A percentile compares a stretch with the other conserved stretches of the same genome.
phyloP scores from a whole-genome alignment of 2,329 filamentous ascomycete genomes.

The Exophiala sp. region DNA sequence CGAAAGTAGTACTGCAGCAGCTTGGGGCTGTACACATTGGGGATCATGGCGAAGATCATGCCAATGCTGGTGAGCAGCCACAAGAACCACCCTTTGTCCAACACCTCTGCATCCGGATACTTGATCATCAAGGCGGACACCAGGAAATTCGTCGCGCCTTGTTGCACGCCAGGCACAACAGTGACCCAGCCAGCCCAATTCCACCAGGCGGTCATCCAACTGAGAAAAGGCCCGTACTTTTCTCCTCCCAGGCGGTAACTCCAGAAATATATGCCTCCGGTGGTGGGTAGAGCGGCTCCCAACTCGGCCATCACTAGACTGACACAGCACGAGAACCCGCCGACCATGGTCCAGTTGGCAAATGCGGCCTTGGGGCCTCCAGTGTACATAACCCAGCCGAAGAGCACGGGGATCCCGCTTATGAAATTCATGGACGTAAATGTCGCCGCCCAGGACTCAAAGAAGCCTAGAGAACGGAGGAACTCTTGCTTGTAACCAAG shows the following conservation, averaged over 20 bases:
- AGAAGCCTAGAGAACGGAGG: constrained; percentile 34
- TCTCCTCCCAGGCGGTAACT: constrained; percentile 36
- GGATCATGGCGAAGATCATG: constrained; percentile 36
- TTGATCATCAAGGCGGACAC: constrained; percentile 38
- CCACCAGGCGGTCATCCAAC: constrained; percentile 42
- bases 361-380: constrained; percentile 38
- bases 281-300: constrained; percentile 35
- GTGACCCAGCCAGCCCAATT: constrained; percentile 37
- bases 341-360: constrained; percentile 39
- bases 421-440: constrained; percentile 37
- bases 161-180: constrained; percentile 39
- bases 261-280: constrained; percentile 40
- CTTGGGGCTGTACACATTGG: constrained; percentile 35
- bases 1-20: constrained; percentile 37
- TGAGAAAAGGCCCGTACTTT: constrained; percentile 36
- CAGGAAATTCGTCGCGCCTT: constrained; percentile 39
- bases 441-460: constrained; percentile 37
- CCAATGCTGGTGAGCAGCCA: constrained; percentile 37
- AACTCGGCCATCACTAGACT: constrained; percentile 38
- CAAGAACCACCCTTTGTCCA: constrained; percentile 36
- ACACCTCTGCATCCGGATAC: constrained; percentile 34
- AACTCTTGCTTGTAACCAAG: constrained; percentile 37
- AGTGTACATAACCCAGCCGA: constrained; percentile 38
- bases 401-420: constrained; percentile 38
- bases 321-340: constrained; percentile 35